Percentiles rank a stretch among this genome's conserved stretches.
These are phyloP conservation scores for Pleurotus cornucopiae DNA, from an alignment of 768 basidiomycete genomes.

Conservation along the genomic window DNA sequence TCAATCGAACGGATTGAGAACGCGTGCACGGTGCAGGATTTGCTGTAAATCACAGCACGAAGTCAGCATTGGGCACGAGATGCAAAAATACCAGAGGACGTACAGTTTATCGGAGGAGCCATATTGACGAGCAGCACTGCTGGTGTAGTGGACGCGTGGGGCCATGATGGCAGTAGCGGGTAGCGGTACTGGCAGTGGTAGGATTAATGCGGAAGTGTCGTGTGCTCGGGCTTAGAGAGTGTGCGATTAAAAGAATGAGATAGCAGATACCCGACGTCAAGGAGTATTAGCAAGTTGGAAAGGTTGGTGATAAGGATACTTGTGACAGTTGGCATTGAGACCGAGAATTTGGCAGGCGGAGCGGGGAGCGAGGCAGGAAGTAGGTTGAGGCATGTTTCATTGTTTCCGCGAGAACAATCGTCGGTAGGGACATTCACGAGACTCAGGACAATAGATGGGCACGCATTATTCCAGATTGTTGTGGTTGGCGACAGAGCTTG, in stretches of 20 bases:
- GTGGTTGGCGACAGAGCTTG: too few species aligned
- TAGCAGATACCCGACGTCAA: not conserved
- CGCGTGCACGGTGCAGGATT: not conserved
- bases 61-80: not conserved
- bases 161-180: not conserved
- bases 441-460: not conserved
- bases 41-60: not conserved
- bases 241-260: conserved; percentile 4
- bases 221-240: not conserved
- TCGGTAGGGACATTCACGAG: not conserved
- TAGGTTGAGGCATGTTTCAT: not conserved
- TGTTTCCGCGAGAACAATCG: conserved; percentile 5
- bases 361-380: not conserved
- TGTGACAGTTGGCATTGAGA: not conserved
- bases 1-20: conserved; percentile 2
- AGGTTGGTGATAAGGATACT: not conserved
- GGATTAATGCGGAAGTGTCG: not conserved
- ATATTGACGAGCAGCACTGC: not conserved
- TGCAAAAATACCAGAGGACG: not conserved
- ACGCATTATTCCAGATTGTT: not conserved
- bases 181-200: not conserved
- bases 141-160: not conserved
- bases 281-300: conserved; percentile 6
- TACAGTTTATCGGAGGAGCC: not conserved
- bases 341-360: not conserved